These are phyloP conservation scores for Conringia planisiliqua DNA, from an alignment of 345 rosid species.

Conservation along the genomic window DNA sequence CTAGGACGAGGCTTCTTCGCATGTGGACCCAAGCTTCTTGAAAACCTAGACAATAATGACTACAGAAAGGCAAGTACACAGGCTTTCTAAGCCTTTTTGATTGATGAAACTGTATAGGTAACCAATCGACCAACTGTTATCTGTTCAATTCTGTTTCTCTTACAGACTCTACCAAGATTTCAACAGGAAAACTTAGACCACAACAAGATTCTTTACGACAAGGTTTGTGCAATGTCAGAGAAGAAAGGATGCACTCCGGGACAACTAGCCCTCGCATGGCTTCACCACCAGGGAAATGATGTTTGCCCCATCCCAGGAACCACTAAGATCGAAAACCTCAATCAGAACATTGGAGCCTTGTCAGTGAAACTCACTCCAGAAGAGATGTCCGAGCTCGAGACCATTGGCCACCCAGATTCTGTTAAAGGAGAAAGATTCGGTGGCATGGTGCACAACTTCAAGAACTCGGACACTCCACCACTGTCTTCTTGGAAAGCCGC, in stretches of 20 bases:
- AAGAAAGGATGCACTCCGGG: conserved; percentile 56
- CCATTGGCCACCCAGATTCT: conserved; percentile 37
- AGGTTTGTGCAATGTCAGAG: conserved; percentile 42
- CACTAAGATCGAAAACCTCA: conserved; percentile 55
- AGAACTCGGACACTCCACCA: conserved; percentile 46
- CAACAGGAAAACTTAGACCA: conserved; percentile 55
- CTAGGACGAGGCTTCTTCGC: conserved; percentile 65
- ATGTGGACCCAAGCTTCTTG: conserved; percentile 48
- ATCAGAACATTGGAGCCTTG: conserved; percentile 56
- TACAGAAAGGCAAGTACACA: conserved; percentile 36
- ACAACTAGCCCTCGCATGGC: conserved; percentile 72
- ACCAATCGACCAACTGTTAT: not conserved
- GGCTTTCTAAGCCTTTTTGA: no score
- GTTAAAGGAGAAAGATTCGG: conserved; percentile 45
- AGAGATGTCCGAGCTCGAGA: conserved; percentile 55
- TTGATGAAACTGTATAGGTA: not conserved
- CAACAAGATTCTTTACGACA: conserved; percentile 43
- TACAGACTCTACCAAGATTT: conserved; percentile 44
- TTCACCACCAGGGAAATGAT: conserved; percentile 64
- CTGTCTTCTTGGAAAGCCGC: conserved; percentile 46
- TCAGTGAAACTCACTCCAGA: conserved; percentile 47
- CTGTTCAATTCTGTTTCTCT: not conserved
- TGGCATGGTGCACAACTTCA: not conserved
- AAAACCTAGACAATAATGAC: conserved; percentile 36
- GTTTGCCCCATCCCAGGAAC: conserved; percentile 69